Evolutionary conservation across 1,284 basidiomycete species (phyloP), one percentile per base, ranked within the genome.

Genomic region (Leccinum pachyderme): DNA sequence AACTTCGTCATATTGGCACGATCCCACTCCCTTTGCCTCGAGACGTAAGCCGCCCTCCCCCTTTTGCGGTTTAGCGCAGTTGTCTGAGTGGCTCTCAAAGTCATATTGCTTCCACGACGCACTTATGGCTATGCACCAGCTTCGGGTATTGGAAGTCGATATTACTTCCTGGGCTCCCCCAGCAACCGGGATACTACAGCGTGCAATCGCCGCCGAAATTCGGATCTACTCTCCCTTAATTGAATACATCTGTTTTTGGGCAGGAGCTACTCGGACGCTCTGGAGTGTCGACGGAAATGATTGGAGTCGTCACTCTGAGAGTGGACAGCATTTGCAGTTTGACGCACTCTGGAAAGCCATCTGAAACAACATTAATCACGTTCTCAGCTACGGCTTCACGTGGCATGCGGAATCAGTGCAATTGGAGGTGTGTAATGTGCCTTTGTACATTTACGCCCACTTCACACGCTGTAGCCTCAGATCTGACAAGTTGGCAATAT

Each of bases 261-360:
- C 51, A 53, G 64, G 70, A n/a, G 24, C 59, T 35, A 60, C 52
- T 44, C 58, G 67, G 45, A 65, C 62, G 25, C 60, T 72, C 51
- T 69, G 70, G 70, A 37, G 47, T 47, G 46, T 71, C 44, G 70
- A 69, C 68, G 68, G 68, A 72, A 66, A 69, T 72, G 68, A 72
- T 54, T 71, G 69, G 67, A 59, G 46, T 31, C 59, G 56, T 52
- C 69, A 60, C 27, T 59, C 63, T 7, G 67, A 70, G 47, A 52
- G 27, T 22, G 66, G 58, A 8, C 69, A 70, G n/a, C 64, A 65
- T 43, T 51, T 58, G 13, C 67, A 70, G 45, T 27, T 67, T 44
- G 70, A 71, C 47, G 52, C 58, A 18, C 60, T 69, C 39, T 72
- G 67, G 67, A 69, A 69, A 58, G 28, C 56, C 27, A 58, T 43